Conservation (phyloP, 164 flowering plant genomes). For the Hamamelis virginiana region DNA sequence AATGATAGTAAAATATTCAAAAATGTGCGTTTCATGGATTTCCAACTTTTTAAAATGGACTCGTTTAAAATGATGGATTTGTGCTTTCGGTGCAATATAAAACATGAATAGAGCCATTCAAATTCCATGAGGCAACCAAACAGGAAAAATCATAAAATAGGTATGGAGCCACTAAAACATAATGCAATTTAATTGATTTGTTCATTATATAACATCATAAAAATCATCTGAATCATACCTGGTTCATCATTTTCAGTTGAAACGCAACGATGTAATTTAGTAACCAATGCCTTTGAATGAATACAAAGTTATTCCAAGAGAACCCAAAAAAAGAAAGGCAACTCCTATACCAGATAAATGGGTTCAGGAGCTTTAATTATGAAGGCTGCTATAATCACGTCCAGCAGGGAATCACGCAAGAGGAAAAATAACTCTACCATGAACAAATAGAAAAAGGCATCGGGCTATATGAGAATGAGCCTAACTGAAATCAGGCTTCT, state of each 20-base stretch:
- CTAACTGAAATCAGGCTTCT: constrained; percentile 66
- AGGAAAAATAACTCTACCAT: not conserved
- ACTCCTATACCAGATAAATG: not conserved
- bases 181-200: too few species aligned
- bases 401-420: not conserved
- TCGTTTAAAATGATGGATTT: too few species aligned
- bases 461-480: not conserved
- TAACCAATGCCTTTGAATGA: not conserved
- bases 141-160: too few species aligned
- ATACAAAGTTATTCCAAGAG: not conserved
- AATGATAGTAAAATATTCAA: too few species aligned
- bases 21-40: too few species aligned
- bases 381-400: not conserved
- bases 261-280: too few species aligned
- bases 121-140: too few species aligned
- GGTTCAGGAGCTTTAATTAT: not conserved
- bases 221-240: not conserved
- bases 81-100: too few species aligned
- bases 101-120: too few species aligned
- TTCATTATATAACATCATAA: too few species aligned
- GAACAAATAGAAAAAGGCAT: not conserved
- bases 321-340: not conserved
- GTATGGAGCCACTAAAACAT: too few species aligned
- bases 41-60: too few species aligned
- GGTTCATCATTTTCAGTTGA: not conserved